Evolutionary conservation across 768 basidiomycete species (phyloP).

Genomic region (Boletus tomentosulus): DNA sequence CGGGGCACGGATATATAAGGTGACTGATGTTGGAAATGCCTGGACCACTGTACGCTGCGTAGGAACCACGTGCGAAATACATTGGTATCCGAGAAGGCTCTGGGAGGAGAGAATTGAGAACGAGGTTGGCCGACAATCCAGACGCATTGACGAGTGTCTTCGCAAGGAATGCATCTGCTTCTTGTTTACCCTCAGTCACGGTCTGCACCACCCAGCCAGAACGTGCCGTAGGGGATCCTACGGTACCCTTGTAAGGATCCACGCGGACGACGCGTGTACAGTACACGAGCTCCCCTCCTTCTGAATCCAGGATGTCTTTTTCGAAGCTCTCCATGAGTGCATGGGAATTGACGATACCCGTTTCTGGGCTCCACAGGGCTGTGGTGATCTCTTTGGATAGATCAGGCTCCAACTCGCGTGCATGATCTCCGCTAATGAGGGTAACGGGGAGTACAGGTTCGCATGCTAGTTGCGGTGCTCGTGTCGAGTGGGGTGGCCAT

Average conservation of each 20-base stretch:
- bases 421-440: constrained; percentile 65
- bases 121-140: constrained; percentile 66
- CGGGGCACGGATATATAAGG: constrained; percentile 91
- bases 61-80: constrained; percentile 82
- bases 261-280: constrained; percentile 83
- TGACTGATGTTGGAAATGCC: constrained; percentile 64
- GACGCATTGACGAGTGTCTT: constrained; percentile 79
- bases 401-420: constrained; percentile 76
- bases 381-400: constrained; percentile 64
- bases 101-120: constrained; percentile 68
- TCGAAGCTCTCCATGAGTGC: constrained; percentile 79
- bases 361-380: constrained; percentile 80
- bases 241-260: constrained; percentile 50
- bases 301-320: constrained; percentile 70
- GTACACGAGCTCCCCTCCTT: constrained; percentile 65
- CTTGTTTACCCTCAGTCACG: constrained; percentile 47
- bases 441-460: constrained; percentile 52
- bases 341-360: constrained; percentile 90
- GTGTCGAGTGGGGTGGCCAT: constrained; percentile 44
- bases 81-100: constrained; percentile 57
- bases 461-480: constrained; percentile 12
- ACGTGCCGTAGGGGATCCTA: constrained; percentile 12
- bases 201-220: constrained; percentile 90
- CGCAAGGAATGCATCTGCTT: constrained; percentile 65
- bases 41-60: constrained; percentile 81